These are phyloP conservation scores for Coemansia sp. DNA, from an alignment of 192 early-diverging fungal species.

Conservation along the genomic window DNA sequence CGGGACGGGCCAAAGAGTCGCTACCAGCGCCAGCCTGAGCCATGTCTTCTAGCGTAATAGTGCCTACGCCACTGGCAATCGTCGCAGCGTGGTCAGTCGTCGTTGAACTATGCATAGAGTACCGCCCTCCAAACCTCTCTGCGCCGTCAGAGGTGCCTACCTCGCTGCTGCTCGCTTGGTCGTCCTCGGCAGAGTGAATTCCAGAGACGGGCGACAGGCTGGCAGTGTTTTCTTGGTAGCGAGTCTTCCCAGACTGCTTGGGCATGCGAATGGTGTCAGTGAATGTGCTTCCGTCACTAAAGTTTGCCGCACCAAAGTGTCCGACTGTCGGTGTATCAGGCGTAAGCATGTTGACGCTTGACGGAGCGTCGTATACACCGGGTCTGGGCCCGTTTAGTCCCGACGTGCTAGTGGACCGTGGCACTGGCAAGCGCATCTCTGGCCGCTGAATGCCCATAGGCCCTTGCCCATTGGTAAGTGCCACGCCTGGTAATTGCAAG, in stretches of 20 bases:
- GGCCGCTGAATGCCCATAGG: neutral
- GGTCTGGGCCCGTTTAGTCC: neutral
- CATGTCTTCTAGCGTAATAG: slow-evolving; percentile 40
- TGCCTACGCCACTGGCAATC: slow-evolving; percentile 27
- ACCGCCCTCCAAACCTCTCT: neutral
- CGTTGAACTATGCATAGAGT: slow-evolving; percentile 8
- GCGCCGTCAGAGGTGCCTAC: neutral
- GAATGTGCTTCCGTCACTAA: slow-evolving; percentile 2
- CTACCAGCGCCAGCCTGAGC: slow-evolving; percentile 18
- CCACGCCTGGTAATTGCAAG: neutral
- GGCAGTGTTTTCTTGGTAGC: neutral
- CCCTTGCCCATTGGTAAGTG: neutral
- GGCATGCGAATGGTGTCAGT: slow-evolving; percentile 8
- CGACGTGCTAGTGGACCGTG: slow-evolving; percentile 1
- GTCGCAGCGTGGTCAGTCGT: slow-evolving; percentile 17
- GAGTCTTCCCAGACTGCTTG: neutral
- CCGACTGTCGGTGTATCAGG: slow-evolving; percentile 29
- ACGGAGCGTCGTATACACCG: neutral
- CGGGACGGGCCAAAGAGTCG: neutral
- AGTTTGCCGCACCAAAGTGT: slow-evolving; percentile 7
- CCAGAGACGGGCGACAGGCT: slow-evolving; percentile 4
- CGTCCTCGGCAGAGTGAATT: neutral
- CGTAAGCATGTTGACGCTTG: slow-evolving; percentile 30
- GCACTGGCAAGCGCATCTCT: neutral
- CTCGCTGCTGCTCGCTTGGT: slow-evolving; percentile 7